Conservation (phyloP, 345 rosid species). For the Hibiscus syriacus region DNA sequence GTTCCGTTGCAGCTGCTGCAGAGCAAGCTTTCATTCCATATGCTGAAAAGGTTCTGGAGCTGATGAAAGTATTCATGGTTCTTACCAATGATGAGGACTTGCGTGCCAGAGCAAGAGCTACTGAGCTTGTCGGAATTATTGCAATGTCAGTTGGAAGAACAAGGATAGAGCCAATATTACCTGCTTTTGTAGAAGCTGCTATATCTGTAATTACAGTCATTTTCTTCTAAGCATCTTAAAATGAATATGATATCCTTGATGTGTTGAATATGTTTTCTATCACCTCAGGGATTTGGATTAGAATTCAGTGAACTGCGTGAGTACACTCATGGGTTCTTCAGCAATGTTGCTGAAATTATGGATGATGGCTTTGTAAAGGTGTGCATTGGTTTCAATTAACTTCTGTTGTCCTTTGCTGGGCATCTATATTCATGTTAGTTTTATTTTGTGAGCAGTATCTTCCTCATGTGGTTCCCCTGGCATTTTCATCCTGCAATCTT, state of each 20-base stretch:
- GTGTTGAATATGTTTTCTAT: constrained; percentile 9
- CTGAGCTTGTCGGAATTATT: constrained; percentile 98
- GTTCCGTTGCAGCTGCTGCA: constrained; percentile 97
- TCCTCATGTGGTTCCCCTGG: constrained; percentile 84
- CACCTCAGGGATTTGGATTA: constrained; percentile 74
- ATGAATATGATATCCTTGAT: neutral
- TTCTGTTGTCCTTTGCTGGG: constrained; percentile 7
- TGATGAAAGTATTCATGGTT: constrained; percentile 90
- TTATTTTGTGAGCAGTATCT: constrained; percentile 60
- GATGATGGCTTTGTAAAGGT: constrained; percentile 84
- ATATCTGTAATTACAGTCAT: constrained; percentile 55
- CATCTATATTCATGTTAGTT: constrained; percentile 6
- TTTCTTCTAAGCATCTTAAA: constrained; percentile 3
- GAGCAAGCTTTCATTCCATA: constrained; percentile 95
- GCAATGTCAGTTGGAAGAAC: constrained; percentile 92
- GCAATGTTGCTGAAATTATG: constrained; percentile 93
- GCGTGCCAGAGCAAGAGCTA: constrained; percentile 89
- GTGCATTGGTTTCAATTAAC: constrained; percentile 15
- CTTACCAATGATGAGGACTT: constrained; percentile 88
- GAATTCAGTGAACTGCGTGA: constrained; percentile 97
- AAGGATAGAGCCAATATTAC: constrained; percentile 77
- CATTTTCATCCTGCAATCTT: constrained; percentile 88
- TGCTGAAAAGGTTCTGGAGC: constrained; percentile 86
- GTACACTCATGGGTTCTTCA: constrained; percentile 96
- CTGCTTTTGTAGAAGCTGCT: constrained; percentile 92